Conservation (phyloP, 192 early-diverging fungal genomes). For the Linnemannia elongata region DNA sequence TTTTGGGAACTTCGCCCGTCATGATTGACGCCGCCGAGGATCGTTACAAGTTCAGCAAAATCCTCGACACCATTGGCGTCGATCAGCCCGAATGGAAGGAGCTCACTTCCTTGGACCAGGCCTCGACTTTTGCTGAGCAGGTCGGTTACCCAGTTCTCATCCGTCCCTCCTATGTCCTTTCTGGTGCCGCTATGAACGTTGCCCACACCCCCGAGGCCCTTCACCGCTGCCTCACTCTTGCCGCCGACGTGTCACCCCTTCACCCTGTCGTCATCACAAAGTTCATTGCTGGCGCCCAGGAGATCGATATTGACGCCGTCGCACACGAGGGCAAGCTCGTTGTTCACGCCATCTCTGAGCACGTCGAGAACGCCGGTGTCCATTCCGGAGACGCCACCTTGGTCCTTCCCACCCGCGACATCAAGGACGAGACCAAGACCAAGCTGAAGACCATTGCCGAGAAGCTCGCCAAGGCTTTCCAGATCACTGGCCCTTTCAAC, state of each 20-base stretch:
- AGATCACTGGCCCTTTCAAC: constrained; percentile 99
- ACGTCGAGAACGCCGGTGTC: constrained; percentile 97
- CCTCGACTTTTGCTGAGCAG: constrained; percentile 83
- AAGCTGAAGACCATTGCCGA: constrained; percentile 83
- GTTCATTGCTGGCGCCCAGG: constrained; percentile 94
- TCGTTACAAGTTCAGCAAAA: constrained; percentile 94
- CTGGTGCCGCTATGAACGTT: constrained; percentile 98
- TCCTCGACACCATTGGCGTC: constrained; percentile 92
- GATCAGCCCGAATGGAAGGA: constrained; percentile 99
- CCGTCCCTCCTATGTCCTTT: constrained; percentile 96
- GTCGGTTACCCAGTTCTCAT: constrained; percentile 96
- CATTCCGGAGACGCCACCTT: constrained; percentile 98
- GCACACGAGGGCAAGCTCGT: constrained; percentile 87
- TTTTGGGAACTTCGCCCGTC: constrained; percentile 91
- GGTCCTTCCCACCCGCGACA: constrained; percentile 82
- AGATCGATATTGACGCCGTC: constrained; percentile 96
- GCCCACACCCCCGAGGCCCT: constrained; percentile 85
- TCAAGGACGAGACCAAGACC: constrained; percentile 65
- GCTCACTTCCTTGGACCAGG: constrained; percentile 85
- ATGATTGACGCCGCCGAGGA: constrained; percentile 96
- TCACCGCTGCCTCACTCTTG: constrained; percentile 79
- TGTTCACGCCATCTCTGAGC: constrained; percentile 93
- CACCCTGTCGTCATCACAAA: constrained; percentile 98
- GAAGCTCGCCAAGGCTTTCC: constrained; percentile 90
- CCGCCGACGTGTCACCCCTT: constrained; percentile 89